phyloP scores from a whole-genome alignment of 1,284 basidiomycete genomes.

The Entoloma clypeatum region DNA sequence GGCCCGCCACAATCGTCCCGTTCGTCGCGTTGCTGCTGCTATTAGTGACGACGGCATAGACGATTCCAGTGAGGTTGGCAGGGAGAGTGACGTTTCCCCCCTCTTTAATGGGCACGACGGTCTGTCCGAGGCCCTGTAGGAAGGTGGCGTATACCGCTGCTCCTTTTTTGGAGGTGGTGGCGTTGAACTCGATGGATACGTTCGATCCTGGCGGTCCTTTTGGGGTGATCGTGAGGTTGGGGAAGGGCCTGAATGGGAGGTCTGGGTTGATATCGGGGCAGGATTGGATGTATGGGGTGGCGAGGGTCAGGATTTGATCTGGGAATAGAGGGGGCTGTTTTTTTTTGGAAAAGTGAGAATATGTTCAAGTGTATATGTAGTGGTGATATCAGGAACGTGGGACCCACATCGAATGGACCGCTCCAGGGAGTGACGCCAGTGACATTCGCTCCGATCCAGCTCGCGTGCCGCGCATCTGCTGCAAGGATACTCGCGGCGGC shows the following conservation, averaged over 20 bases:
- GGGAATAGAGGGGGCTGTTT: constrained; percentile 14
- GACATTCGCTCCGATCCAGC: constrained; percentile 8
- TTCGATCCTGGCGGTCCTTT: constrained; percentile 4
- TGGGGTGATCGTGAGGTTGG: constrained; percentile 6
- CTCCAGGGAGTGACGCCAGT: constrained; percentile 9
- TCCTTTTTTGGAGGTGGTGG: not conserved
- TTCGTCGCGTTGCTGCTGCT: constrained; percentile 26
- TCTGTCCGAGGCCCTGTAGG: constrained; percentile 27
- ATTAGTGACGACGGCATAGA: constrained; percentile 26
- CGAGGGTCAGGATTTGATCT: constrained; percentile 12
- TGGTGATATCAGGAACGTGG: not conserved
- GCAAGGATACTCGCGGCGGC: constrained; percentile 13
- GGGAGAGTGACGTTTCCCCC: constrained; percentile 22
- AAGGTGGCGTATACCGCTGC: constrained; percentile 26
- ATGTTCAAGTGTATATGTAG: too few relatives aligned
- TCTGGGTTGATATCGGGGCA: constrained; percentile 12
- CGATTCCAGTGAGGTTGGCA: constrained; percentile 23
- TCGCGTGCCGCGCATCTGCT: constrained; percentile 12
- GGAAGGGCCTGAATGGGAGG: constrained; percentile 8
- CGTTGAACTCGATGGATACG: constrained; percentile 13
- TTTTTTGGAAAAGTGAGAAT: not conserved
- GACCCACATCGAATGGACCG: constrained; percentile 12
- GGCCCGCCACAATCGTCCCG: constrained; percentile 37
- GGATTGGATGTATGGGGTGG: constrained; percentile 10
- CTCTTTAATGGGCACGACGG: constrained; percentile 23